phyloP scores from a whole-genome alignment of 257 asterid genomes.

The Solanum medicagineum region DNA sequence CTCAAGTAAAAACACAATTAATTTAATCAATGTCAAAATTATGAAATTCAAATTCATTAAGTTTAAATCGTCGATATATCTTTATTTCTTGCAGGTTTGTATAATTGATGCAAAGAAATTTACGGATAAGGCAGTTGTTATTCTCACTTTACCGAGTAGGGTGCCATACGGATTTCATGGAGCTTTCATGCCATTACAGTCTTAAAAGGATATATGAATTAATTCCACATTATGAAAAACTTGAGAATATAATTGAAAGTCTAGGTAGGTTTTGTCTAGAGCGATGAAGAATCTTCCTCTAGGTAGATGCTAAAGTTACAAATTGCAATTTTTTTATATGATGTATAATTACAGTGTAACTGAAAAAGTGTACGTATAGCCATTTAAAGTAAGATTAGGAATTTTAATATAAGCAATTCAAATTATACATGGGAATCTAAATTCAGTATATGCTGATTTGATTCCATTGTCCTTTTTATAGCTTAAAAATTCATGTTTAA shows the following conservation, averaged over 20 bases:
- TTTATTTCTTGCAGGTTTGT: conserved; percentile 8
- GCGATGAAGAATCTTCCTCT: not conserved
- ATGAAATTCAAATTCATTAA: not conserved
- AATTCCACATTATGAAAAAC: not conserved
- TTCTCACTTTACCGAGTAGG: conserved; percentile 15
- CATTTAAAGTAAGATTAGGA: not conserved
- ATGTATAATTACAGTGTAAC: no score
- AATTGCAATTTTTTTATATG: not conserved
- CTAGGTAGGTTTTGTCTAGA: not conserved
- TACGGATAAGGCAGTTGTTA: conserved; percentile 11
- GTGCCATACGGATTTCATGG: conserved; percentile 36
- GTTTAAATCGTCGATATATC: not conserved
- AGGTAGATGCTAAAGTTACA: not conserved
- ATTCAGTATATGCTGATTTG: not conserved
- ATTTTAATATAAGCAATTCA: not conserved
- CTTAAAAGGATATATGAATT: not conserved
- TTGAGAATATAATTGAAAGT: not conserved
- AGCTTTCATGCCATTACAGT: not conserved
- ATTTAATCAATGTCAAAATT: not conserved
- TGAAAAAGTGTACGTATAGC: not conserved
- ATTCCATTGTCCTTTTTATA: not conserved
- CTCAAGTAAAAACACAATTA: conserved; percentile 1
- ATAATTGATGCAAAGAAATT: conserved; percentile 22
- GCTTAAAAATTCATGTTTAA: no score
- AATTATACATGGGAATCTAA: not conserved